A percentile compares a stretch with the other conserved stretches of the same genome.
Evolutionary conservation across 768 basidiomycete species (phyloP).

Genomic region (Termitomyces bulborhizus): DNA sequence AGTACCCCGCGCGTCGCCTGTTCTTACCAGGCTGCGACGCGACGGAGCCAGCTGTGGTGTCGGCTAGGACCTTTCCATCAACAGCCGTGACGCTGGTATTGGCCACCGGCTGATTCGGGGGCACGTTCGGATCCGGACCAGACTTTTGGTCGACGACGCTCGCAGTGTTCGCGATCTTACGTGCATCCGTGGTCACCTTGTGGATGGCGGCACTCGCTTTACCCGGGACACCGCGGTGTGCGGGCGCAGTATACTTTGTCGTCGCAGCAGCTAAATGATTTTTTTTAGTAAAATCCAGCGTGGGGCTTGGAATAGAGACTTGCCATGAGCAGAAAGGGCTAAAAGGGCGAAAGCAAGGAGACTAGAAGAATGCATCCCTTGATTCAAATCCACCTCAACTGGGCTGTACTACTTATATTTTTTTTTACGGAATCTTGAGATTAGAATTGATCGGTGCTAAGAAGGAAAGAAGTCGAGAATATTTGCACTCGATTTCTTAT

Average conservation of each 20-base stretch:
- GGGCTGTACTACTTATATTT: too few relatives aligned
- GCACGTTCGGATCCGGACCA: slow-evolving; percentile 21
- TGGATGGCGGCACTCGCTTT: background rate
- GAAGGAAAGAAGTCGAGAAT: background rate
- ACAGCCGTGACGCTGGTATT: slow-evolving; percentile 36
- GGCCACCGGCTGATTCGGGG: slow-evolving; percentile 29
- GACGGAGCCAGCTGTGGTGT: slow-evolving; percentile 1
- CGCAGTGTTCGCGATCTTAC: slow-evolving; percentile 27
- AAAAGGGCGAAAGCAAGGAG: too few relatives aligned
- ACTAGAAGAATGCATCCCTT: too few relatives aligned
- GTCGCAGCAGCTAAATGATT: slow-evolving; percentile 2
- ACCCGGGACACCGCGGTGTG: slow-evolving; percentile 3
- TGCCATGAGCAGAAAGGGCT: too few relatives aligned
- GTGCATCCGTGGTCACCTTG: slow-evolving; percentile 6
- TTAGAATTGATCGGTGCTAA: background rate
- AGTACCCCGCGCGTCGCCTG: slow-evolving; percentile 19
- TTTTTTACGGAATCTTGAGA: background rate
- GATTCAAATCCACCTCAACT: too few relatives aligned
- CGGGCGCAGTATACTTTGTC: slow-evolving; percentile 1
- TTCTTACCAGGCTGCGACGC: background rate
- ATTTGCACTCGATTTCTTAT: too few relatives aligned
- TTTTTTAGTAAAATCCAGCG: too few relatives aligned
- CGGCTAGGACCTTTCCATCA: slow-evolving; percentile 30
- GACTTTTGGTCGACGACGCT: slow-evolving; percentile 32
- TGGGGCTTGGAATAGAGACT: too few relatives aligned